Percentiles rank a stretch among this genome's conserved stretches.
phyloP scores from a whole-genome alignment of 2,329 filamentous ascomycete species.

The Intubia oerlemansii region DNA sequence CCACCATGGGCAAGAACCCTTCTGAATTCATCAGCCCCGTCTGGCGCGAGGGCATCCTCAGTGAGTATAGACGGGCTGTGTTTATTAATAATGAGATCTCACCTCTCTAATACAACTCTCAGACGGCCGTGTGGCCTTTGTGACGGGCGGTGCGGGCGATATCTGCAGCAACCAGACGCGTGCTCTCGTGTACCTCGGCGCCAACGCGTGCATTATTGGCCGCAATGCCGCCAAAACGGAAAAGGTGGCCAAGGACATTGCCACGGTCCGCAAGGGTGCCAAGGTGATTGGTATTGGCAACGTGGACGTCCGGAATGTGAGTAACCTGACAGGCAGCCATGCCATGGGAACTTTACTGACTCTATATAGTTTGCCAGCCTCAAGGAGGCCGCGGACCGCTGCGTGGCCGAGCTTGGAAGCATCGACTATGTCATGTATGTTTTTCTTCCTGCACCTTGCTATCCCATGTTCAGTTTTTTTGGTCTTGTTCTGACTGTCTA shows the following conservation, averaged over 20 bases:
- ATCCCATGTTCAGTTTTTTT: too few species aligned
- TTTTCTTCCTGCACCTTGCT: too few species aligned
- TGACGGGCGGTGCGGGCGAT: constrained; percentile 79
- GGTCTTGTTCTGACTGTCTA: constrained; percentile 20
- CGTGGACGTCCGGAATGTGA: constrained; percentile 47
- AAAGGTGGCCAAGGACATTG: constrained; percentile 58
- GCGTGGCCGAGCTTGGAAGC: constrained; percentile 59
- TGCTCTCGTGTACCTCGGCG: constrained; percentile 75
- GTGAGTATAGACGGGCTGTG: constrained; percentile 22
- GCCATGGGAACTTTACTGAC: too few species aligned
- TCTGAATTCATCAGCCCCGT: constrained; percentile 57
- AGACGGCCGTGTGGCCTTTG: constrained; percentile 83
- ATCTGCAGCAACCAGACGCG: constrained; percentile 91
- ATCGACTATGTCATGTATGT: constrained; percentile 84
- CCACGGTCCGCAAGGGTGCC: constrained; percentile 52
- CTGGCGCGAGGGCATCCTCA: constrained; percentile 76
- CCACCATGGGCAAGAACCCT: neutral
- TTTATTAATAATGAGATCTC: constrained; percentile 1
- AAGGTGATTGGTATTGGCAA: constrained; percentile 75
- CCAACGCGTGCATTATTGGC: constrained; percentile 84
- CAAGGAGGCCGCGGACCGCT: constrained; percentile 54
- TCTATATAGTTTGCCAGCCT: constrained; percentile 41
- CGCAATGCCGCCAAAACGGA: constrained; percentile 81
- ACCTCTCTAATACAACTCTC: constrained; percentile 1
- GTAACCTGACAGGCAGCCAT: too few species aligned